These are phyloP conservation scores for Cyberlindnera saturnus DNA, from an alignment of 805 yeast genomes.

Conservation along the genomic window DNA sequence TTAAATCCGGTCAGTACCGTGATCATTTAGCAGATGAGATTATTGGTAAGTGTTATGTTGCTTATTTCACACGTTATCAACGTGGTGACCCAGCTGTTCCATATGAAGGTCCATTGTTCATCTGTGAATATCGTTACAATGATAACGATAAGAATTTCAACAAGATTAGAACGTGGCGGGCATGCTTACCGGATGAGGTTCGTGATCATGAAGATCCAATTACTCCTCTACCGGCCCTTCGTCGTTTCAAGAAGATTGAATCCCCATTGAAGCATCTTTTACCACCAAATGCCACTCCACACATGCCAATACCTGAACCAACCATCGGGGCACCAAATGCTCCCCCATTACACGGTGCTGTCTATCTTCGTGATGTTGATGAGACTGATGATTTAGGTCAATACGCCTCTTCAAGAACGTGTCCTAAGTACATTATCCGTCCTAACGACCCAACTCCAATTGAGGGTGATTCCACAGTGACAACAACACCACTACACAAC, in stretches of 20 bases:
- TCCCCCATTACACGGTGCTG: conserved; percentile 93
- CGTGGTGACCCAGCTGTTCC: conserved; percentile 89
- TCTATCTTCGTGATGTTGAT: conserved; percentile 69
- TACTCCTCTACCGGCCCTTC: conserved; percentile 60
- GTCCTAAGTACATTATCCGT: conserved; percentile 37
- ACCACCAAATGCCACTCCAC: conserved; percentile 64
- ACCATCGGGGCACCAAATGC: conserved; percentile 76
- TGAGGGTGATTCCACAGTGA: conserved; percentile 8
- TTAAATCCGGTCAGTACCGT: conserved; percentile 93
- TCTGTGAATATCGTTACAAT: conserved; percentile 92
- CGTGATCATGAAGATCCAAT: conserved; percentile 79
- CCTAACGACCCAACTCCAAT: conserved; percentile 35
- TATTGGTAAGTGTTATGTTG: conserved; percentile 89
- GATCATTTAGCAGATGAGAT: conserved; percentile 89
- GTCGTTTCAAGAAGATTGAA: conserved; percentile 66
- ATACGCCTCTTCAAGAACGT: conserved; percentile 45
- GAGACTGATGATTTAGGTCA: conserved; percentile 82
- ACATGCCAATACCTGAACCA: conserved; percentile 79
- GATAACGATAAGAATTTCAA: conserved; percentile 87
- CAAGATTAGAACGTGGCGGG: conserved; percentile 96
- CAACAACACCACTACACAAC: conserved; percentile 15
- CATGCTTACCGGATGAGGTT: conserved; percentile 95
- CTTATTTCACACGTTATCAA: conserved; percentile 89
- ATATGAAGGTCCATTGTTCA: conserved; percentile 76
- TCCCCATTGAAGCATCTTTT: conserved; percentile 80